phyloP scores from a whole-genome alignment of 768 basidiomycete species.

The Sporobolomyces phaffii region DNA sequence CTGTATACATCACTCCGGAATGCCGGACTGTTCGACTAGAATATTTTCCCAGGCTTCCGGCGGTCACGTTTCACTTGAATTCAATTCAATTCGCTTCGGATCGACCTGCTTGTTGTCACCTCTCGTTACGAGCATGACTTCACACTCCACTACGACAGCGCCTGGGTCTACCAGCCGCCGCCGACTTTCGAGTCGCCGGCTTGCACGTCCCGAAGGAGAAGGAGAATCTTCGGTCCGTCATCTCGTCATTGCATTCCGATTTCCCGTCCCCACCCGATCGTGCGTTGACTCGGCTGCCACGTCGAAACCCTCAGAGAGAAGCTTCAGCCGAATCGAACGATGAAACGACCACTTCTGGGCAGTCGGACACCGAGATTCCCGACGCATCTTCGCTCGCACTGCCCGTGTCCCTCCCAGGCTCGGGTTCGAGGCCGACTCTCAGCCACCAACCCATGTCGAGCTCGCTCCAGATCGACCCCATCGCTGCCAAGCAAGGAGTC shows the following conservation, averaged over 20 bases:
- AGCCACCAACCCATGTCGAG: too few relatives aligned
- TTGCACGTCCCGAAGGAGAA: slow-evolving; percentile 26
- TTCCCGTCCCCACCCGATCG: background rate
- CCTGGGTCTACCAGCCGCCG: slow-evolving; percentile 3
- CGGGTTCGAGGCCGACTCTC: background rate
- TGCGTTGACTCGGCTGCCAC: background rate
- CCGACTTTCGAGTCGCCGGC: too few relatives aligned
- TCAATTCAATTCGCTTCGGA: background rate
- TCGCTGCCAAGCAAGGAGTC: background rate
- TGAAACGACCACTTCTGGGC: slow-evolving; percentile 4
- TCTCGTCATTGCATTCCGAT: background rate
- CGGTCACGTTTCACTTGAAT: too few relatives aligned
- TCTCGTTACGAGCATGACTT: too few relatives aligned
- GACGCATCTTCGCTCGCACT: background rate
- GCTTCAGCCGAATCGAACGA: slow-evolving; percentile 36
- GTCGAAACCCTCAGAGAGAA: slow-evolving; percentile 24
- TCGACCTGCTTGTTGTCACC: too few relatives aligned
- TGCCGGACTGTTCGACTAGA: too few relatives aligned
- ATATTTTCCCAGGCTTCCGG: too few relatives aligned
- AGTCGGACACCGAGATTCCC: background rate
- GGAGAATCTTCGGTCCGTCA: slow-evolving; percentile 23
- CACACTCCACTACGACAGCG: background rate
- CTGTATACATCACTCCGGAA: too few relatives aligned
- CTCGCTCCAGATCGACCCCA: background rate
- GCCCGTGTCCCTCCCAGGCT: too few relatives aligned